These are phyloP conservation scores for Jamesozyma hellenica DNA, from an alignment of 805 yeast genomes.

Conservation along the genomic window DNA sequence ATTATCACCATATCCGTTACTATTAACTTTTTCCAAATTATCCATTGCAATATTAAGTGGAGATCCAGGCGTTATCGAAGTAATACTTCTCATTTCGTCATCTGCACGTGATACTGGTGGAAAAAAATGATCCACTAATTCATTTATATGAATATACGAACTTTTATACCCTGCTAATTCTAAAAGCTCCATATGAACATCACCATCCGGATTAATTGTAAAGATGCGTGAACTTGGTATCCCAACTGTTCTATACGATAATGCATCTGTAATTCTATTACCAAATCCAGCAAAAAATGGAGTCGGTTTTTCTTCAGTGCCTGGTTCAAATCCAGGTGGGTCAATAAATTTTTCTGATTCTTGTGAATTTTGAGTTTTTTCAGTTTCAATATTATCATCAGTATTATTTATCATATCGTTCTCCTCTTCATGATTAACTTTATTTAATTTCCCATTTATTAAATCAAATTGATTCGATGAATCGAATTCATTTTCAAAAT, in stretches of 20 bases:
- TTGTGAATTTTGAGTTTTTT: constrained; percentile 1
- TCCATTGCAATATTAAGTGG: constrained; percentile 17
- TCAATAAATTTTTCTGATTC: neutral
- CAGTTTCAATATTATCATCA: constrained; percentile 8
- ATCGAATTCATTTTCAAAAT: constrained; percentile 24
- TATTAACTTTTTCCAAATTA: constrained; percentile 3
- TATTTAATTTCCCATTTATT: neutral
- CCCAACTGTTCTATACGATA: constrained; percentile 86
- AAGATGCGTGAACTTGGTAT: constrained; percentile 90
- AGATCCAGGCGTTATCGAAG: constrained; percentile 28
- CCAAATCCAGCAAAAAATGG: constrained; percentile 98
- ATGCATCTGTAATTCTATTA: constrained; percentile 90
- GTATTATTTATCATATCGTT: constrained; percentile 11
- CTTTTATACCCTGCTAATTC: constrained; percentile 89
- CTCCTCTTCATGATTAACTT: neutral
- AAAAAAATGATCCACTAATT: constrained; percentile 92
- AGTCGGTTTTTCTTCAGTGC: constrained; percentile 40
- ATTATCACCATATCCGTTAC: neutral
- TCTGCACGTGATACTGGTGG: constrained; percentile 56
- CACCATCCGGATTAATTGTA: constrained; percentile 93
- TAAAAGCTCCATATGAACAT: constrained; percentile 91
- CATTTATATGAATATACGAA: constrained; percentile 81
- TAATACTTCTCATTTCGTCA: constrained; percentile 25
- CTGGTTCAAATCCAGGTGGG: neutral
- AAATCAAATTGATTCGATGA: neutral